Evolutionary conservation across 768 basidiomycete genomes (phyloP).

Genomic region (Amylocystis lapponica): DNA sequence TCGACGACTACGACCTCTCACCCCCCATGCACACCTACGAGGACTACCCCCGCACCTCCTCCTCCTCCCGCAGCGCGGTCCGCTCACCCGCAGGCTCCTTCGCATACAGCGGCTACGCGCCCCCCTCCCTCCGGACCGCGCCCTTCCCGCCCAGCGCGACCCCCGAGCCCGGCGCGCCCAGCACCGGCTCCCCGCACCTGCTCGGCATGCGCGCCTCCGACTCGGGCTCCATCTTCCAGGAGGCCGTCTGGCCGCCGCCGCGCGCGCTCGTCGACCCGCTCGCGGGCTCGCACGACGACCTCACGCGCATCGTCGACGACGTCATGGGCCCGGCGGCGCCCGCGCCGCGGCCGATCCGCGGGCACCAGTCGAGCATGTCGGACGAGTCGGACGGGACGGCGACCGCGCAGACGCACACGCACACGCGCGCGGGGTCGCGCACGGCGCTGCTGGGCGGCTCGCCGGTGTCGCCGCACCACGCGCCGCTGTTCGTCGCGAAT

Average conservation of each 20-base stretch:
- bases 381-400: background rate
- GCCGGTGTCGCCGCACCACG: background rate
- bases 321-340: conserved; percentile 20
- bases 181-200: conserved; percentile 13
- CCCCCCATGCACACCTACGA: conserved; percentile 17
- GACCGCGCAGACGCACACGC: conserved; percentile 2
- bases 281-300: conserved; percentile 19
- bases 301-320: conserved; percentile 21
- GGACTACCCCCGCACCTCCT: conserved; percentile 18
- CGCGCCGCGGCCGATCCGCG: background rate
- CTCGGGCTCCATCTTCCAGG: conserved; percentile 26
- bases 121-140: conserved; percentile 8
- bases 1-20: conserved; percentile 21
- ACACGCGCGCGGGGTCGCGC: conserved; percentile 14
- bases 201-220: conserved; percentile 20
- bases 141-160: conserved; percentile 11
- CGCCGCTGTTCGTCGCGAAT: conserved; percentile 18
- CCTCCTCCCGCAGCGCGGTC: conserved; percentile 6
- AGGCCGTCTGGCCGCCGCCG: conserved; percentile 26
- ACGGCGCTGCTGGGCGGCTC: conserved; percentile 8
- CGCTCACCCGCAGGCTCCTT: conserved; percentile 3
- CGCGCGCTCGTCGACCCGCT: conserved; percentile 23
- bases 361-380: background rate
- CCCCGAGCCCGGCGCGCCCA: background rate
- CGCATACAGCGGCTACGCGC: background rate